Evolutionary conservation across 495 filamentous ascomycete species (phyloP).

Genomic region (Haplographium delicatum): DNA sequence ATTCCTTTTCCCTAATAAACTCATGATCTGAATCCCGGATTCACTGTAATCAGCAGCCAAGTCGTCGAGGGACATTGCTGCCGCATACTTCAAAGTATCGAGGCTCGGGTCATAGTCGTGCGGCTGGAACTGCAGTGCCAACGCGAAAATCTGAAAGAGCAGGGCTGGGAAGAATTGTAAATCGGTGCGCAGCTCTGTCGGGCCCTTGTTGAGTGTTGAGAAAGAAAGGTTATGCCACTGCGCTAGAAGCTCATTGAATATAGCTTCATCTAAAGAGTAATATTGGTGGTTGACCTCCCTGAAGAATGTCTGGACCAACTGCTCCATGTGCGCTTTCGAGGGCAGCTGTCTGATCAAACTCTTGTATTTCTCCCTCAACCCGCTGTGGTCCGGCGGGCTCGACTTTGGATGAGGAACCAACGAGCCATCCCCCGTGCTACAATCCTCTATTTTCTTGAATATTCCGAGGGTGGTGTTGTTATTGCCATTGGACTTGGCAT

Average conservation of each 20-base stretch:
- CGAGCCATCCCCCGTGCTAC: constrained; percentile 18
- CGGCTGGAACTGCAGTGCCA: constrained; percentile 49
- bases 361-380: constrained; percentile 45
- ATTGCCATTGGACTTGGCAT: constrained; percentile 36
- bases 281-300: constrained; percentile 56
- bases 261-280: constrained; percentile 45
- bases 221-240: constrained; percentile 47
- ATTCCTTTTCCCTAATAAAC: constrained; percentile 48
- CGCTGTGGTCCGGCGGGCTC: constrained; percentile 25
- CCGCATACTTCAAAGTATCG: constrained; percentile 50
- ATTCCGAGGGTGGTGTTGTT: constrained; percentile 43
- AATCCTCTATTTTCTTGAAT: constrained; percentile 42
- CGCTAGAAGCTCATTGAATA: constrained; percentile 43
- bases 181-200: constrained; percentile 36
- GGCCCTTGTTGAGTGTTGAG: constrained; percentile 36
- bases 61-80: constrained; percentile 54
- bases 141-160: constrained; percentile 51
- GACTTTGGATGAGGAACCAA: constrained; percentile 17
- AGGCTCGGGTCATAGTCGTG: constrained; percentile 39
- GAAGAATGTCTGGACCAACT: constrained; percentile 51
- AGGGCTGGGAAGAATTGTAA: constrained; percentile 50
- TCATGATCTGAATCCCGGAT: constrained; percentile 44
- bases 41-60: constrained; percentile 55
- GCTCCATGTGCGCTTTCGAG: constrained; percentile 43
- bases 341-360: constrained; percentile 48